A percentile compares a stretch with the other conserved stretches of the same genome.
phyloP scores from a whole-genome alignment of 1,284 basidiomycete species.

The Ceratobasidium sp. region DNA sequence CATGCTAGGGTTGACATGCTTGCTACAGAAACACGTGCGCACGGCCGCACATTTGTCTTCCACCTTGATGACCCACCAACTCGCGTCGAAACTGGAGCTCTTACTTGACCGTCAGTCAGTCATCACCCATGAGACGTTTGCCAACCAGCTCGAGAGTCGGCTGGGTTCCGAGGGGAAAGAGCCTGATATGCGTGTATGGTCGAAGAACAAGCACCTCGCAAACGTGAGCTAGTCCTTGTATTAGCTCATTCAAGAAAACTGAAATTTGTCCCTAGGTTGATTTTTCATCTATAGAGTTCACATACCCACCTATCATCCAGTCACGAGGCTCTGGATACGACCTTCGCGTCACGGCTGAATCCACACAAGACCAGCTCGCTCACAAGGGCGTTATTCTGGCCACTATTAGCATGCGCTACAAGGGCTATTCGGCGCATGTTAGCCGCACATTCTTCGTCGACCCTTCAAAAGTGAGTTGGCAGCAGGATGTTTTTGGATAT shows the following conservation, averaged over 20 bases:
- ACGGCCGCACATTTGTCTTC: conserved; percentile 84
- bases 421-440: conserved; percentile 91
- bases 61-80: conserved; percentile 86
- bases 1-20: conserved; percentile 23
- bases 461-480: conserved; percentile 76
- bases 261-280: conserved; percentile 58
- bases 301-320: conserved; percentile 95
- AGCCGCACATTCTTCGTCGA: conserved; percentile 95
- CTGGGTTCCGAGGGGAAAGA: conserved; percentile 86
- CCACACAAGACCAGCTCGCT: conserved; percentile 83
- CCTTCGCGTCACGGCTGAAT: conserved; percentile 86
- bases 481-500: neutral
- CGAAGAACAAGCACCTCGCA: conserved; percentile 73
- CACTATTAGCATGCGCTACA: conserved; percentile 91
- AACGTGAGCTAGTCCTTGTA: conserved; percentile 63
- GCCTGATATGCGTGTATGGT: conserved; percentile 90
- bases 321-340: conserved; percentile 93
- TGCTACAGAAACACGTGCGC: conserved; percentile 74
- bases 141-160: conserved; percentile 84
- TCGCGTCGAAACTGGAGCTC: conserved; percentile 87
- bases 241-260: neutral
- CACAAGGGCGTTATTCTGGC: conserved; percentile 92
- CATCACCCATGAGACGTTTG: conserved; percentile 88
- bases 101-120: conserved; percentile 93
- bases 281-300: conserved; percentile 88